phyloP scores from a whole-genome alignment of 495 filamentous ascomycete species.

The Aspergillus coremiiformis region DNA sequence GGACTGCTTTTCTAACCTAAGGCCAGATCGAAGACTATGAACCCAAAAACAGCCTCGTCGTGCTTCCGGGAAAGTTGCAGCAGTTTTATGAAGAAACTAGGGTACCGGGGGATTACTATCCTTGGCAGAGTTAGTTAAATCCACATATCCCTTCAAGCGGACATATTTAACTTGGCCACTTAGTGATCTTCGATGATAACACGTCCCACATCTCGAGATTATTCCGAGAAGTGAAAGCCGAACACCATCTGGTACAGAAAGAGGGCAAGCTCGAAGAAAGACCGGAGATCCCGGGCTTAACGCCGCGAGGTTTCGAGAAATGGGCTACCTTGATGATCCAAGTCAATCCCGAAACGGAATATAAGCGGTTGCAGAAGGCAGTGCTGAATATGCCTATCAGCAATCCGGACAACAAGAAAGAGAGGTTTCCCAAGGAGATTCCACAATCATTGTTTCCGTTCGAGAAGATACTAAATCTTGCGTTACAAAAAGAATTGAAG shows the following conservation, averaged over 20 bases:
- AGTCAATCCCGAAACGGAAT: conserved; percentile 73
- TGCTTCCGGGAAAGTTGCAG: conserved; percentile 72
- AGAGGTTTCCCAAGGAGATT: conserved; percentile 73
- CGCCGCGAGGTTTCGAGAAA: conserved; percentile 67
- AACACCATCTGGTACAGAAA: conserved; percentile 74
- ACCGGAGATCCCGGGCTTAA: conserved; percentile 70
- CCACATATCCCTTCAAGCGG: too few species aligned
- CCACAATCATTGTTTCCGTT: conserved; percentile 39
- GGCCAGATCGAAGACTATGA: conserved; percentile 68
- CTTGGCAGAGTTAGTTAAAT: conserved; percentile 51
- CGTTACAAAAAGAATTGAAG: conserved; percentile 36
- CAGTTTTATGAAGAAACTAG: conserved; percentile 65
- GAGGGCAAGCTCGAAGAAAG: conserved; percentile 38
- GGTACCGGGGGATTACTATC: conserved; percentile 55
- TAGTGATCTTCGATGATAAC: conserved; percentile 48
- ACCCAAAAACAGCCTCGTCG: conserved; percentile 67
- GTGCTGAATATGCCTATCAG: conserved; percentile 69
- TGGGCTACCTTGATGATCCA: conserved; percentile 73
- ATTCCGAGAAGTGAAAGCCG: conserved; percentile 66
- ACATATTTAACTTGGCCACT: neutral
- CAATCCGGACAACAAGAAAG: conserved; percentile 61
- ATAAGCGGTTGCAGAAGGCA: conserved; percentile 63
- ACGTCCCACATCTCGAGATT: conserved; percentile 58
- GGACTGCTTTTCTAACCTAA: conserved; percentile 16
- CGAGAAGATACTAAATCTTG: neutral